Conservation (phyloP, 768 basidiomycete genomes). For the Termitomyces sp. region DNA sequence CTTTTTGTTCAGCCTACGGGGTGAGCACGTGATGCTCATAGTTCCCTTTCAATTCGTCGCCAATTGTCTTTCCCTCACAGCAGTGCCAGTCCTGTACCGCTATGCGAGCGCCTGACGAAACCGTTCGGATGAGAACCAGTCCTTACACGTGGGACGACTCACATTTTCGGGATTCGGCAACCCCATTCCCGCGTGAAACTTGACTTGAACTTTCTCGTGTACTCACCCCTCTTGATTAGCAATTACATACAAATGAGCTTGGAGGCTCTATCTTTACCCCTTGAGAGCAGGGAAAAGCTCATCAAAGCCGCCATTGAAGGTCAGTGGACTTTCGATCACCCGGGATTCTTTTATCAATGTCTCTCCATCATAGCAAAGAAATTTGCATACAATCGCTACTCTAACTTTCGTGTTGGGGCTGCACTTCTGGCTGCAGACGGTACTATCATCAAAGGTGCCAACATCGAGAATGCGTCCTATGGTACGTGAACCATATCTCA, state of each 20-base stretch:
- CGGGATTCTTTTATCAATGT: background rate
- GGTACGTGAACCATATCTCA: constrained; percentile 38
- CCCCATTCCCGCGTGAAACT: background rate
- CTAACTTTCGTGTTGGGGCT: constrained; percentile 90
- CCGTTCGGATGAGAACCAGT: background rate
- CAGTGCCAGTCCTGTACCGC: background rate
- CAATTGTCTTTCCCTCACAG: background rate
- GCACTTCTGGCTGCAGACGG: constrained; percentile 72
- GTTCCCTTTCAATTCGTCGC: too few relatives aligned
- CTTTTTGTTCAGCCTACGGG: constrained; percentile 36
- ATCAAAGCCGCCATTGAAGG: constrained; percentile 61
- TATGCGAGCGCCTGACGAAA: background rate
- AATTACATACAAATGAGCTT: constrained; percentile 13
- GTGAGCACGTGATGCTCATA: constrained; percentile 22
- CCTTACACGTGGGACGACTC: background rate
- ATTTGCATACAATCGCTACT: constrained; percentile 78
- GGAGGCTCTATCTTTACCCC: constrained; percentile 28
- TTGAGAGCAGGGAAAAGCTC: constrained; percentile 40
- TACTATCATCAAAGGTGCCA: constrained; percentile 75
- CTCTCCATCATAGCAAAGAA: constrained; percentile 47
- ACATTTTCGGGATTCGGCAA: background rate
- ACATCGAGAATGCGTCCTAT: constrained; percentile 92
- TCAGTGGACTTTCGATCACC: constrained; percentile 14
- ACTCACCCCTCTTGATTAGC: background rate
- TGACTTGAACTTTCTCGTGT: background rate